Base-by-base conservation (phyloP, 768 basidiomycete genomes). In the Baorangia bicolor region DNA sequence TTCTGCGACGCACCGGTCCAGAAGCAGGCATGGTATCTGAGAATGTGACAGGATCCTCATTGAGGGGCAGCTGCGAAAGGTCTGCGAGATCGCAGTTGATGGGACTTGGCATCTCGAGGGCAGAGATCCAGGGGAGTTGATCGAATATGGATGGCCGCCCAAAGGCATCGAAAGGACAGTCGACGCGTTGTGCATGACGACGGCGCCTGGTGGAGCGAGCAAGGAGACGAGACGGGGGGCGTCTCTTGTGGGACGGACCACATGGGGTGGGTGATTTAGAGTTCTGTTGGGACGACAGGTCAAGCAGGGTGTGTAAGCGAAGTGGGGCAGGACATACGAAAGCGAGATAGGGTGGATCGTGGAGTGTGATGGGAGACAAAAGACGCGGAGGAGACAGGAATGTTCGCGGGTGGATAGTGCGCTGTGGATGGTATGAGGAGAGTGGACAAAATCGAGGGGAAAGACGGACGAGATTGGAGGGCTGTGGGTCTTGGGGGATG, bases 101-200 rank as follows among this genome's bases (percentile, higher is more conserved):
- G 49, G 79, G 75, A 14, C 78, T 74, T 7, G 79, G 57, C 49
- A 71, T 56, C 49, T 88, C 82, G 47, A 88, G 72, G 9, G 81
- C 76, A 25, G 84, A 76, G 49, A 86, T 84, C 86, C 87, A 89
- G 5, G 87, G 84, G 11, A 89, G 78, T 27, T 77, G 74, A 72
- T 88, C 87, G 65, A 88, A 86, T 40, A 74, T 60, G 43, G 75
- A 60, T 35, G 66, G 55, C 2, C 73, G 68, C 5, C 61, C 64
- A 57, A 64, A 62, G 37, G 74, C 61, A 39, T 77, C 73, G 54
- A 76, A 51, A 28, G 70, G 71, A 39, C 73, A 77, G 58, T 81
- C 80, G 27, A 72, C 43, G 27, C 75, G 77, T n/a, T 70, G 59
- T 33, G 65, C 65, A n/a, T 75, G 78, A 46, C 77, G 79, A 43